phyloP scores from a whole-genome alignment of 345 rosid species.

The Excoecaria cochinchinensis region DNA sequence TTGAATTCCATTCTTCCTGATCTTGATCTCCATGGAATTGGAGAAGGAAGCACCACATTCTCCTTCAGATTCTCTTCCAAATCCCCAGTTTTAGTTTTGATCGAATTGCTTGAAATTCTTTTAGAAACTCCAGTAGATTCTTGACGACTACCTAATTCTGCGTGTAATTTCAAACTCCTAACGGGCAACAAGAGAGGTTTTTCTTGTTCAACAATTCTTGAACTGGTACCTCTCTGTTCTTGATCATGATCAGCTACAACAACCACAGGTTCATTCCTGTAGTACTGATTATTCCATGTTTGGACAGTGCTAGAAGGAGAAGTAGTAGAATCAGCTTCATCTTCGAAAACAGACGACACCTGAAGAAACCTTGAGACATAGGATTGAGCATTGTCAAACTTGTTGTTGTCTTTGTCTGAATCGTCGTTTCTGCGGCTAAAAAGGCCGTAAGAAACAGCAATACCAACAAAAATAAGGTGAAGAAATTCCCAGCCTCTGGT shows the following conservation, averaged over 20 bases:
- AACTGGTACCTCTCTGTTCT: constrained; percentile 36
- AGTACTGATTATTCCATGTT: constrained; percentile 76
- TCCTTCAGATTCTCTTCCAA: constrained; percentile 33
- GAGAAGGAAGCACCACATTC: constrained; percentile 79
- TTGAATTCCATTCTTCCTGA: constrained; percentile 66
- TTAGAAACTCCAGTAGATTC: constrained; percentile 9
- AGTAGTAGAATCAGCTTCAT: constrained; percentile 42
- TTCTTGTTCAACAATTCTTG: constrained; percentile 53
- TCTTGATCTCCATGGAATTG: constrained; percentile 93
- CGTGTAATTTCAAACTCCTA: constrained; percentile 57
- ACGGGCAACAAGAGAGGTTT: constrained; percentile 83
- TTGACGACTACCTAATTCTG: no score
- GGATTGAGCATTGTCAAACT: constrained; percentile 56
- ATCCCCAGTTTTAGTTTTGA: constrained; percentile 22
- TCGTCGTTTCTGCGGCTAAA: constrained; percentile 69
- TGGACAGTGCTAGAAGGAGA: constrained; percentile 39
- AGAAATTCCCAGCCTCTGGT: constrained; percentile 85
- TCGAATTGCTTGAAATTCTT: constrained; percentile 35
- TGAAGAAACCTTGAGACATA: constrained; percentile 76
- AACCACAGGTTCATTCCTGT: constrained; percentile 56
- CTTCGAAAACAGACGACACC: constrained; percentile 83
- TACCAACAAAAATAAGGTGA: constrained; percentile 86
- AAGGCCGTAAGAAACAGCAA: constrained; percentile 96
- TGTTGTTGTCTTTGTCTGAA: constrained; percentile 37
- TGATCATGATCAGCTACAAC: constrained; percentile 40